Conservation (phyloP, 2,329 filamentous ascomycete genomes). For the Diaporthe sp. region DNA sequence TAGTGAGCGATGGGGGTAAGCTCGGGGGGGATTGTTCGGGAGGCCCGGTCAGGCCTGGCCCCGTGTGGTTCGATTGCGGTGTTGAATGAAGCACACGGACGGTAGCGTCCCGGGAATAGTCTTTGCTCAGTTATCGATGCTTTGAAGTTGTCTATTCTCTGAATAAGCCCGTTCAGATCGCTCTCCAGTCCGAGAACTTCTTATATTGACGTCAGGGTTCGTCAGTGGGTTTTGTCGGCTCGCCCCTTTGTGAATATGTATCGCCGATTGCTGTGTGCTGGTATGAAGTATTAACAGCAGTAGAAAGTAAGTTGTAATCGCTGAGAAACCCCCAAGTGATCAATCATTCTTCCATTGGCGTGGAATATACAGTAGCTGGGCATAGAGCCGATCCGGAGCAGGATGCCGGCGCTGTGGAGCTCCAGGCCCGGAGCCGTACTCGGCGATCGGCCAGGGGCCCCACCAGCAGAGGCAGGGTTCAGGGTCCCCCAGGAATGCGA, state of each 20-base stretch:
- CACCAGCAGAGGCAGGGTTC: neutral
- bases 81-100: neutral
- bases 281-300: neutral
- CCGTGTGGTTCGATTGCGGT: neutral
- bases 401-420: slow-evolving; percentile 23
- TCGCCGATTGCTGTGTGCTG: neutral
- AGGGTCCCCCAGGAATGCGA: neutral
- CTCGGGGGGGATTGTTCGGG: neutral
- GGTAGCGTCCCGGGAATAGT: neutral
- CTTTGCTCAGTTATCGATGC: neutral
- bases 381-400: slow-evolving; percentile 9
- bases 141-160: neutral
- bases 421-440: slow-evolving; percentile 5
- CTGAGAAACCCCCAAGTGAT: too few relatives aligned
- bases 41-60: neutral
- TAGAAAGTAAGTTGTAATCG: neutral
- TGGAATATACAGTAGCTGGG: neutral
- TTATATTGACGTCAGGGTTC: slow-evolving; percentile 8
- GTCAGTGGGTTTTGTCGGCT: neutral
- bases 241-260: too few relatives aligned
- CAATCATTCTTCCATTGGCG: too few relatives aligned
- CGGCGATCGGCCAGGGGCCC: slow-evolving; percentile 12
- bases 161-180: neutral
- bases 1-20: neutral
- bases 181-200: neutral